Evolutionary conservation across 257 asterid genomes (phyloP), one percentile per base, ranked within the genome.

Genomic region (Lavandula angustifolia): DNA sequence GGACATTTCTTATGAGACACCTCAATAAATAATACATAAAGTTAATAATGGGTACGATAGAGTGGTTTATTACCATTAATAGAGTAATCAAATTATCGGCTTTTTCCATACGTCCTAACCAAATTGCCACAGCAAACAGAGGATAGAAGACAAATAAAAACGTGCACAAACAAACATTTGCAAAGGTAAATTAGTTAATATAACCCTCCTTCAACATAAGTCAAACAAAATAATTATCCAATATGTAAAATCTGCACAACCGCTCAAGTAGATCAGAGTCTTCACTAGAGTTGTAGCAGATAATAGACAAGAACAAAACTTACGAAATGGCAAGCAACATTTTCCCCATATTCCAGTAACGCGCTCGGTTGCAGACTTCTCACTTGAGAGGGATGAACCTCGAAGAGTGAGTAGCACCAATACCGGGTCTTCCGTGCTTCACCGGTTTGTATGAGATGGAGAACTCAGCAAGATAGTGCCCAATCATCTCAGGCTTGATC

Each of bases 401-500:
- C 3, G 96, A 88, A 14, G 95, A 86, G 76, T 88, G 96, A 27
- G 96, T 88, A 22, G 96, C 96, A 77, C 95, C 96, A 64, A 89
- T 87, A 81, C 95, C 95, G 0, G 96, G 96, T 66, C 96, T 83
- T 43, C 96, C 96, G 12, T 89, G 96, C 84, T 87, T 89, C 13
- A 87, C 27, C 1, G 27, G 27, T 22, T 22, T 22, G 27, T 22
- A 22, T 22, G 91, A 80, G 63, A 87, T 87, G 0, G 95, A 89
- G 72, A 85, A 87, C 83, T 89, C 97, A 4, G 95, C 95, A 22
- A 22, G 27, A 22, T 22, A 22, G 27, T 22, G 27, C 27, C 27
- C 27, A 22, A 22, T 22, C 27, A 22, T 22, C 27, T 22, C 96
- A 0, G 96, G 92, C 82, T 89, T 89, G 75, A 89, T 80, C 60